Conservation (phyloP, 1,139 yeast species). For the Pneumocystis wakefieldiae region DNA sequence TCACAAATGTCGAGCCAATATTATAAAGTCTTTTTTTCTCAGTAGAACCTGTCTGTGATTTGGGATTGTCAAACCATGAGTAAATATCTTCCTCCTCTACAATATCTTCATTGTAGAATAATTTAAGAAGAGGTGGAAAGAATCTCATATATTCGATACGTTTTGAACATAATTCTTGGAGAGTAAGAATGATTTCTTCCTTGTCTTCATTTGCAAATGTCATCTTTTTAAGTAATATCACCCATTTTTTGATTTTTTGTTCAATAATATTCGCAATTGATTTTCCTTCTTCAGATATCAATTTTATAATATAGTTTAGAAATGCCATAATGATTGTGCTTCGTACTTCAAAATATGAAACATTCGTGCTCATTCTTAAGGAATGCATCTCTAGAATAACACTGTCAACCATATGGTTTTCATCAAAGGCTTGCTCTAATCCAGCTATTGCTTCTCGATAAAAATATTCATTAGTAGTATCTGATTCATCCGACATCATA, state of each 20-base stretch:
- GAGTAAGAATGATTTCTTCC: not conserved
- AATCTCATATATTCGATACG: not conserved
- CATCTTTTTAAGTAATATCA: constrained; percentile 51
- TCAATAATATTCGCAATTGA: not conserved
- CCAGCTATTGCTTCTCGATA: constrained; percentile 85
- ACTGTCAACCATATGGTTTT: constrained; percentile 84
- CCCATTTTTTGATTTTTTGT: not conserved
- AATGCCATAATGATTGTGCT: constrained; percentile 64
- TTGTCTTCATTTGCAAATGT: constrained; percentile 29
- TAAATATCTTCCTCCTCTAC: not conserved
- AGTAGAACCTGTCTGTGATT: not conserved
- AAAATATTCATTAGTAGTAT: constrained; percentile 46
- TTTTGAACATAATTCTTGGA: not conserved
- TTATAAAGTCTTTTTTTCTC: not conserved
- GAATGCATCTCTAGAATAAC: constrained; percentile 87
- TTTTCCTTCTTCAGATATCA: not conserved
- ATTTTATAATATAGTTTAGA: constrained; percentile 19
- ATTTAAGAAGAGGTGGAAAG: not conserved
- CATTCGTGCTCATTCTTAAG: constrained; percentile 93
- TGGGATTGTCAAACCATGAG: not conserved
- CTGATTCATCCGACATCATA: constrained; percentile 17
- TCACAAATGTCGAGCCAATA: not conserved
- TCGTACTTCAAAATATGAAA: constrained; percentile 83
- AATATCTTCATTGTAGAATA: not conserved
- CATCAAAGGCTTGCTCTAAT: constrained; percentile 76